These are phyloP conservation scores for Colletotrichum limetticola DNA, from an alignment of 2,329 filamentous ascomycete species.

Conservation along the genomic window DNA sequence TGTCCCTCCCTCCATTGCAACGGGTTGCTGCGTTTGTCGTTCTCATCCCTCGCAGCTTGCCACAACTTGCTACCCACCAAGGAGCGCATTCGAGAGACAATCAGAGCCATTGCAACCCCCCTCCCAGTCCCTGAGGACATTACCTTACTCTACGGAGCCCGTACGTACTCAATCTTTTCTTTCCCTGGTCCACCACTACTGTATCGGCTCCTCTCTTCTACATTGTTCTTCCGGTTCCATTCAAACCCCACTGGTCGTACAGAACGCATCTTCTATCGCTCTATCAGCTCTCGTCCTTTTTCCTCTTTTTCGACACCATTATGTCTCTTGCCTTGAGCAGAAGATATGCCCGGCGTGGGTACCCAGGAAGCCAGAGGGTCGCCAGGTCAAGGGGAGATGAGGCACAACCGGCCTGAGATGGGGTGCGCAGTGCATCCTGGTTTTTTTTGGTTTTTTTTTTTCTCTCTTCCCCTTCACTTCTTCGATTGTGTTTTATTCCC, in stretches of 20 bases:
- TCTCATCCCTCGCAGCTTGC: background rate
- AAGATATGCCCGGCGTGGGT: background rate
- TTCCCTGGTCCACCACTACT: background rate
- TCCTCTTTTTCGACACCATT: background rate
- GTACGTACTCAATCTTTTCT: background rate
- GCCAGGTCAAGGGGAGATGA: background rate
- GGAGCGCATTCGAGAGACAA: background rate
- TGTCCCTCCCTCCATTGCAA: background rate
- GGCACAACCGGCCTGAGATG: background rate
- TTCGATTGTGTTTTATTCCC: background rate
- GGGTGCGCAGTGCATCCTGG: background rate
- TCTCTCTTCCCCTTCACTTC: background rate
- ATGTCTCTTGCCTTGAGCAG: background rate
- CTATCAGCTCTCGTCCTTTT: slow-evolving; percentile 4
- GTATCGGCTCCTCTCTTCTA: slow-evolving; percentile 5
- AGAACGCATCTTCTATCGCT: slow-evolving; percentile 16
- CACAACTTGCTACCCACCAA: background rate
- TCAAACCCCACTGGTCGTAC: slow-evolving; percentile 12
- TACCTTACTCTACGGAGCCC: too few relatives aligned
- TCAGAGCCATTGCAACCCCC: background rate
- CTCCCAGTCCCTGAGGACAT: background rate
- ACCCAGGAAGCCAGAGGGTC: background rate
- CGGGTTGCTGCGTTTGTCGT: slow-evolving; percentile 23
- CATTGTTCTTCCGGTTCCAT: background rate
- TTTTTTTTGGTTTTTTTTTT: background rate